phyloP scores from a whole-genome alignment of 192 early-diverging fungal species.

The Spizellomyces sp. region DNA sequence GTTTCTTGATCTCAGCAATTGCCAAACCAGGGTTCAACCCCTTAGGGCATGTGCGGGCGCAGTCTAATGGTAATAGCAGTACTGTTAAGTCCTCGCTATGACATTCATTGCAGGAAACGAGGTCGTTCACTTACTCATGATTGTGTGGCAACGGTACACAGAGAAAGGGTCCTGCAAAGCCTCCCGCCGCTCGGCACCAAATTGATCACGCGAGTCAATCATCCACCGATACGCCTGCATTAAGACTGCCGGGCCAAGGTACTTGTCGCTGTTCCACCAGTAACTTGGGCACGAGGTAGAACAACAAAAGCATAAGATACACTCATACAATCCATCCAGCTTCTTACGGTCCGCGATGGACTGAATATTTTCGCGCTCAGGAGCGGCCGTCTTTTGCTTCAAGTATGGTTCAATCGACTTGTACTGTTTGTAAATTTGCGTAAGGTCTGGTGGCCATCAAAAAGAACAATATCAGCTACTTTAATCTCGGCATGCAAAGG shows the following conservation, averaged over 20 bases:
- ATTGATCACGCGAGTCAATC: slow-evolving; percentile 94
- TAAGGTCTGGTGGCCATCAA: slow-evolving; percentile 63
- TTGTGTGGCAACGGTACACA: slow-evolving; percentile 99
- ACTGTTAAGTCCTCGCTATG: background rate
- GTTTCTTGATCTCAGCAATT: slow-evolving; percentile 95
- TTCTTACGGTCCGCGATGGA: slow-evolving; percentile 93
- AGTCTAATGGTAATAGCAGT: slow-evolving; percentile 59
- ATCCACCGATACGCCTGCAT: slow-evolving; percentile 99
- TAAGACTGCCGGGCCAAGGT: slow-evolving; percentile 93
- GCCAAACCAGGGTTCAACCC: slow-evolving; percentile 95
- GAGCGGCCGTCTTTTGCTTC: slow-evolving; percentile 78
- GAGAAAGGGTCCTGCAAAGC: slow-evolving; percentile 93
- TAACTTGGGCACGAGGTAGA: slow-evolving; percentile 94
- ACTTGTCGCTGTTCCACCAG: slow-evolving; percentile 91
- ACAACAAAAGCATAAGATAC: slow-evolving; percentile 97
- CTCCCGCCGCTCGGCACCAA: slow-evolving; percentile 78
- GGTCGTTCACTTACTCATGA: slow-evolving; percentile 64
- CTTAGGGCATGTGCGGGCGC: slow-evolving; percentile 96
- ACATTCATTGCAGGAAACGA: background rate
- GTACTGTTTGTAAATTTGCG: slow-evolving; percentile 98
- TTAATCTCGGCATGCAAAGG: no score
- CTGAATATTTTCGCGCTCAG: slow-evolving; percentile 88
- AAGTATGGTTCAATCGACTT: slow-evolving; percentile 95
- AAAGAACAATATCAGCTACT: background rate
- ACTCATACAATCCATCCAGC: slow-evolving; percentile 93